Percentiles rank a stretch among this genome's conserved stretches.
Conservation (phyloP, 768 basidiomycete species). For the Udeniomyces megalosporus region DNA sequence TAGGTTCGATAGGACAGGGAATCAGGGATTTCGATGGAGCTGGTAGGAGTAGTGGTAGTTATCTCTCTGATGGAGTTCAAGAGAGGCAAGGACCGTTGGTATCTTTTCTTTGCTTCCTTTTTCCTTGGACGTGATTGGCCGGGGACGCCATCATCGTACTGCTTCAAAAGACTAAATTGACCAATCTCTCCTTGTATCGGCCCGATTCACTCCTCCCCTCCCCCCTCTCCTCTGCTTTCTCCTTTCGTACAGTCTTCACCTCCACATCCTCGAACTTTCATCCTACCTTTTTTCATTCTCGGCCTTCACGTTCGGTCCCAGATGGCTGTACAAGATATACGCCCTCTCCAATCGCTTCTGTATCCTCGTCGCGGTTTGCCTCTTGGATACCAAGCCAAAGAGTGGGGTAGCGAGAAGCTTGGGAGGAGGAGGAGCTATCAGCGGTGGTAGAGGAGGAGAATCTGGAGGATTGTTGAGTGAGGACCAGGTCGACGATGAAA, state of each 20-base stretch:
- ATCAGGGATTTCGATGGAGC: too few species aligned
- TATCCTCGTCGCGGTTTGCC: background rate
- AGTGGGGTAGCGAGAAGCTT: too few species aligned
- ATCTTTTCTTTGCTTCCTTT: background rate
- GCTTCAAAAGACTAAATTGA: too few species aligned
- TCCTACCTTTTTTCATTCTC: constrained; percentile 33
- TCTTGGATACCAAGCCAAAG: too few species aligned
- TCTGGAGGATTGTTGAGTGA: too few species aligned
- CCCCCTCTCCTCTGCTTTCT: constrained; percentile 1
- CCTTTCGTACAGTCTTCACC: background rate
- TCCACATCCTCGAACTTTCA: background rate
- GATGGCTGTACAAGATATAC: constrained; percentile 49
- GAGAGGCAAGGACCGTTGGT: background rate
- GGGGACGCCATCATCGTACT: too few species aligned
- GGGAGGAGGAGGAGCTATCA: too few species aligned
- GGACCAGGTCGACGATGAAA: too few species aligned
- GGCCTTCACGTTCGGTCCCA: constrained; percentile 53
- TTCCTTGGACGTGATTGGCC: background rate
- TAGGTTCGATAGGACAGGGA: constrained; percentile 44
- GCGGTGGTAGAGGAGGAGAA: too few species aligned
- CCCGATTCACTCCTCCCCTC: constrained; percentile 20
- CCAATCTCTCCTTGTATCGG: constrained; percentile 12
- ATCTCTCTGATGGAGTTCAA: background rate
- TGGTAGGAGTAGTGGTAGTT: background rate
- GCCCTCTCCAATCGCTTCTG: constrained; percentile 41